These are phyloP conservation scores for Aspergillus baeticus DNA, from an alignment of 495 filamentous ascomycete species.

Conservation along the genomic window DNA sequence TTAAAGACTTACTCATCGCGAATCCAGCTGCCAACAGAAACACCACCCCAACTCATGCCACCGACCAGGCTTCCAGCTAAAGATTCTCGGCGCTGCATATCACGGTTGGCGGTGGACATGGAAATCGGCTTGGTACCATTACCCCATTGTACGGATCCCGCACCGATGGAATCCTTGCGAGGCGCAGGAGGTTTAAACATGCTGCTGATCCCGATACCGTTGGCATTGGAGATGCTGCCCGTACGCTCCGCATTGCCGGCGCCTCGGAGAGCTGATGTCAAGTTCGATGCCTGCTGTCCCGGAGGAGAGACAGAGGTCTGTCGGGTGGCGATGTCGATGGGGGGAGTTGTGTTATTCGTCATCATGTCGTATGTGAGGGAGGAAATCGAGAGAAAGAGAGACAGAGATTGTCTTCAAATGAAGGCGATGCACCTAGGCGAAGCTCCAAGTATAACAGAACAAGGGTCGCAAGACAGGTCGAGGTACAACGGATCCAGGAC, in stretches of 20 bases:
- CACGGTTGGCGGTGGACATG: constrained; percentile 71
- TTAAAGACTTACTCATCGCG: constrained; percentile 84
- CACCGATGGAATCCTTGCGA: constrained; percentile 71
- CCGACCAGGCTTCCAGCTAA: constrained; percentile 82
- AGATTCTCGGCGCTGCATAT: constrained; percentile 77
- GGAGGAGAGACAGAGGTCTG: constrained; percentile 63
- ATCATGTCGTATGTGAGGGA: constrained; percentile 43
- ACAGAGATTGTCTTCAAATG: constrained; percentile 32
- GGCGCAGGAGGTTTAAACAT: constrained; percentile 56
- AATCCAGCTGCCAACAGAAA: constrained; percentile 95
- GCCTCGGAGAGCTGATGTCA: constrained; percentile 60
- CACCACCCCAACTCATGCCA: constrained; percentile 97
- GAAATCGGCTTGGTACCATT: constrained; percentile 84
- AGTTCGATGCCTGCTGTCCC: constrained; percentile 58
- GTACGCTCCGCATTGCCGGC: constrained; percentile 40
- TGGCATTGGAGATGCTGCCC: constrained; percentile 41
- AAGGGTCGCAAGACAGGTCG: constrained; percentile 12
- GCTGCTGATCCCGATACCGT: constrained; percentile 53
- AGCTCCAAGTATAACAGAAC: not conserved
- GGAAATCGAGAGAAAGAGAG: constrained; percentile 36
- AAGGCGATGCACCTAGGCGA: not conserved
- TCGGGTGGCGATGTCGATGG: constrained; percentile 66
- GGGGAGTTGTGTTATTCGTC: constrained; percentile 42
- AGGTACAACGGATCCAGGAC: constrained; percentile 18
- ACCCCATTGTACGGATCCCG: constrained; percentile 55